These are phyloP conservation scores for Populus hybrid DNA, from an alignment of 441 rosid genomes.

Conservation along the genomic window DNA sequence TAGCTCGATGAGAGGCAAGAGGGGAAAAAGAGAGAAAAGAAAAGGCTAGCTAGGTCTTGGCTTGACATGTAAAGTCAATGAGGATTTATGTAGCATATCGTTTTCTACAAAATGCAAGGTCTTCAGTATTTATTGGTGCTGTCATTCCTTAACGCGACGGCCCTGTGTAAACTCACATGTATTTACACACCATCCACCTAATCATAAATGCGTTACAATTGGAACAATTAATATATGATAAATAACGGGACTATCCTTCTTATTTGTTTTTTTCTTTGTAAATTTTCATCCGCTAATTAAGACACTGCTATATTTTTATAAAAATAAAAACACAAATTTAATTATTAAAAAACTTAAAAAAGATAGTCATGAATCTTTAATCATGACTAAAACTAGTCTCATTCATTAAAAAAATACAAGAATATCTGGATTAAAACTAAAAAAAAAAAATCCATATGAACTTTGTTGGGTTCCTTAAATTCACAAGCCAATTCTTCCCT, in stretches of 20 bases:
- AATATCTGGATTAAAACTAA: no score
- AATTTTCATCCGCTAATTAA: not conserved
- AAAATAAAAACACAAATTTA: no score
- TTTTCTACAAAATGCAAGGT: constrained; percentile 19
- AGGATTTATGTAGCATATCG: not conserved
- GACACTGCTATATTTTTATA: no score
- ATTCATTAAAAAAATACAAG: no score
- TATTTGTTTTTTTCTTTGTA: constrained; percentile 18
- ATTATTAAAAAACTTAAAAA: no score
- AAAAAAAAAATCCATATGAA: constrained; percentile 1
- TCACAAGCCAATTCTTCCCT: not conserved
- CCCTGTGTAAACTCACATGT: constrained; percentile 5
- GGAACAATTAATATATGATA: constrained; percentile 16
- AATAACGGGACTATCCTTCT: constrained; percentile 1
- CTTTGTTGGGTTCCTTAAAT: constrained; percentile 12
- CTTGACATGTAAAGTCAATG: not conserved
- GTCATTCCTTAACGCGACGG: constrained; percentile 25
- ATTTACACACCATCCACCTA: constrained; percentile 13
- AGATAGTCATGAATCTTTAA: no score
- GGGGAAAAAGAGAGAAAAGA: no score
- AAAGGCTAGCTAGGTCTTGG: not conserved
- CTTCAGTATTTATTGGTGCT: not conserved
- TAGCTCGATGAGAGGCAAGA: not conserved
- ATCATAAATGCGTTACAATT: constrained; percentile 36
- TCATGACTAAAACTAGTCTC: no score